Conservation (phyloP, 139 green algal species). For the Nannochloris sp. region DNA sequence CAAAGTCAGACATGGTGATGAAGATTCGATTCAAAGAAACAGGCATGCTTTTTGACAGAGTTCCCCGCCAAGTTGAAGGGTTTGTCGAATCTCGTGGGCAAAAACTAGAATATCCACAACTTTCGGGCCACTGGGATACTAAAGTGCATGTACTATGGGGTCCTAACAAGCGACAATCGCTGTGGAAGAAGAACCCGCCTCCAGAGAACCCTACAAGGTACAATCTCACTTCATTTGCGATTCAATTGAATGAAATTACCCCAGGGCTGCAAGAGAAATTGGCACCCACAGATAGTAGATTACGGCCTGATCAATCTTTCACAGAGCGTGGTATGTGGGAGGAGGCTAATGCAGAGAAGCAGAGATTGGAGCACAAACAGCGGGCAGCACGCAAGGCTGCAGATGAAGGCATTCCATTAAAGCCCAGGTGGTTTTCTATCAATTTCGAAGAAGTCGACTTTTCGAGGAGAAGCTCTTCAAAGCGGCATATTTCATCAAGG, state of each 20-base stretch:
- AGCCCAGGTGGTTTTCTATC: conserved; percentile 50
- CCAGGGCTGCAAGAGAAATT: conserved; percentile 38
- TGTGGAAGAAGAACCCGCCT: conserved; percentile 46
- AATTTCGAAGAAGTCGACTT: conserved; percentile 1
- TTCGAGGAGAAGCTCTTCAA: neutral
- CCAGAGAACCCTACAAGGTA: conserved; percentile 50
- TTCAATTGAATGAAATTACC: conserved; percentile 78
- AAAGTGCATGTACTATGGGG: conserved; percentile 26
- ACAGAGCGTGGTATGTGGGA: conserved; percentile 54
- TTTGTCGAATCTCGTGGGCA: conserved; percentile 26
- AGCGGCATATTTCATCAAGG: neutral
- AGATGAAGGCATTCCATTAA: conserved; percentile 47
- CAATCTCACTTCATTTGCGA: conserved; percentile 61
- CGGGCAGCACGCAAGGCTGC: conserved; percentile 53
- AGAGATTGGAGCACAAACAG: conserved; percentile 81
- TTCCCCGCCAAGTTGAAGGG: conserved; percentile 47
- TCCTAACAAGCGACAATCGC: conserved; percentile 24
- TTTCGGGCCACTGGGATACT: conserved; percentile 56
- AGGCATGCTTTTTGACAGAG: conserved; percentile 39
- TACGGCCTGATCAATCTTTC: conserved; percentile 64
- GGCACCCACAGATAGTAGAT: conserved; percentile 66
- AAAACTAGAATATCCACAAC: conserved; percentile 17
- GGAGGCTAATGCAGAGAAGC: conserved; percentile 70
- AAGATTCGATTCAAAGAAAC: conserved; percentile 62
- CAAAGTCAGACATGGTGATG: conserved; percentile 14